Base-by-base conservation (phyloP, 1,139 yeast genomes). In the Wickerhamomyces sp. region DNA sequence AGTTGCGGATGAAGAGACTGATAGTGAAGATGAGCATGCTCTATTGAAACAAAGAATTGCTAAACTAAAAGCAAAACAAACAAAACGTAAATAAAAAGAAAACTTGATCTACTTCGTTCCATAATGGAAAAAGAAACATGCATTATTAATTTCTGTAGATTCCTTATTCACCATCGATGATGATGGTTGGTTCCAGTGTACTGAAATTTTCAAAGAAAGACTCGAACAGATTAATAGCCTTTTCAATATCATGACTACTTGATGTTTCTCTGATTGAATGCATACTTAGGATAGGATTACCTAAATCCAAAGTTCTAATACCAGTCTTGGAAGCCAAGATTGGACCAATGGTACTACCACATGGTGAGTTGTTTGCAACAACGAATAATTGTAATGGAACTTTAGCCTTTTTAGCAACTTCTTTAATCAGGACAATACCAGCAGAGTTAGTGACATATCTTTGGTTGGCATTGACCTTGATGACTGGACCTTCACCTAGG, bases 291-390 rank as follows among this genome's bases (percentile, higher is more conserved):
- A 91, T 95, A 2, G 98, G 96, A 62, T 89, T 90, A 45, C 99
- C 99, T 48, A 93, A 70, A 65, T 93, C 99, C 50, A 93, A 68
- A 4, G 97, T 89, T 62, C 95, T 77, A 41, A 93, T 76, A 43
- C 99, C 99, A 41, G 93, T 75, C 58, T 86, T 86, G 5, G 96
- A 84, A 32, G 96, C 84, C 50, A 93, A 71, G 63, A 90, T 85
- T 27, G 99, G 98, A 1, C 99, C 99, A 59, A 93, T 93, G 2
- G 99, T 93, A 3, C 96, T 85, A 2, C 99, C 99, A 67, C 98
- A 93, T 4, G 97, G 88, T 1, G 95, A 82, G 58, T 87, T 96
- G 62, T 93, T 93, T 50, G 94, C 77, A 27, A 86, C 95, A 31
- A 91, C 98, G 69, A 93, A 90, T 48, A 90, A 64, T 61, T 85